Evolutionary conservation across 371 early-diverging fungal species (phyloP).

Genomic region (Mortierella sp.): DNA sequence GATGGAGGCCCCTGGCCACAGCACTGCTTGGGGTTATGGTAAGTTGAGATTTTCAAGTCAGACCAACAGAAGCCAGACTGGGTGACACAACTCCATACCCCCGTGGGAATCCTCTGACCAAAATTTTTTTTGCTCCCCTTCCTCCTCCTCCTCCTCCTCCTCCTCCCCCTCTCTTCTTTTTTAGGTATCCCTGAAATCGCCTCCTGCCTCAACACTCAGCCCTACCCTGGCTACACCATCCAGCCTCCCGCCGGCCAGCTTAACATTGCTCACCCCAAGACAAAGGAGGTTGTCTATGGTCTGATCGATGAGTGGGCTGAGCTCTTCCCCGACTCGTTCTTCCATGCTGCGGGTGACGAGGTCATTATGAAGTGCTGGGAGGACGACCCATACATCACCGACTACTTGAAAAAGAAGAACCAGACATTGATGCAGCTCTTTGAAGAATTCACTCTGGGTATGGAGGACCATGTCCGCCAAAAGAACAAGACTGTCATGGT

Average conservation of each 20-base stretch:
- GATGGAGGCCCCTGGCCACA: constrained; percentile 85
- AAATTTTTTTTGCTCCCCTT: background rate
- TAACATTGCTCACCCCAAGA: constrained; percentile 65
- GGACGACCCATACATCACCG: constrained; percentile 15
- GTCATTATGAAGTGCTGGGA: constrained; percentile 74
- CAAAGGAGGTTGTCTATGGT: constrained; percentile 64
- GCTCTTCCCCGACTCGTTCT: constrained; percentile 71
- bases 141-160: background rate
- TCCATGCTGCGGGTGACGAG: constrained; percentile 84
- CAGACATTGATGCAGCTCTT: constrained; percentile 44
- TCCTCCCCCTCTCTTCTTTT: background rate
- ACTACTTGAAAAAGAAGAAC: constrained; percentile 33
- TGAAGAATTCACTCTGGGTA: constrained; percentile 34
- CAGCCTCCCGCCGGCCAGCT: constrained; percentile 79
- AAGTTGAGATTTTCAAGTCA: background rate
- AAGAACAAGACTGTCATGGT: constrained; percentile 60
- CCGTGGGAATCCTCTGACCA: background rate
- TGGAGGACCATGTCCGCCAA: constrained; percentile 42
- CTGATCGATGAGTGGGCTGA: constrained; percentile 68
- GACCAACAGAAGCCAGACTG: background rate
- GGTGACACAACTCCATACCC: constrained; percentile 1
- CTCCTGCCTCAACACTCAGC: constrained; percentile 44
- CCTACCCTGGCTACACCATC: constrained; percentile 58
- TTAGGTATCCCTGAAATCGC: constrained; percentile 58
- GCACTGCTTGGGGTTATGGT: constrained; percentile 56